A percentile compares a stretch with the other conserved stretches of the same genome.
These are phyloP conservation scores for Amaranthus cruentus DNA, from an alignment of 148 eudicot genomes.

Conservation along the genomic window DNA sequence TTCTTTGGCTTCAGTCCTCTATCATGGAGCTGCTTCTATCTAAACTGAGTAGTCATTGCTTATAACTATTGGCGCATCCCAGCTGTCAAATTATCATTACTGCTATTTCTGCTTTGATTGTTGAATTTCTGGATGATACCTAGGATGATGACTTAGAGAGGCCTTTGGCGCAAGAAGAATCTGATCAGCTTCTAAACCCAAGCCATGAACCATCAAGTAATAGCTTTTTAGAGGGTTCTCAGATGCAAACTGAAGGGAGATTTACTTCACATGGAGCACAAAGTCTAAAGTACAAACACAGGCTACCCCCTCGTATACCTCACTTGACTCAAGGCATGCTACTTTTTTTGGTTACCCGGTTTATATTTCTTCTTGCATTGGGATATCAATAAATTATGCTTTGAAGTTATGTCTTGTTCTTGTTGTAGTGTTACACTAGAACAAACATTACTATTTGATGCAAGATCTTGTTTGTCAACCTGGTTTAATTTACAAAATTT, in stretches of 20 bases:
- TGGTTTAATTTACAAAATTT: neutral
- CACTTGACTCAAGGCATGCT: conserved; percentile 57
- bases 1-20: neutral
- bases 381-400: neutral
- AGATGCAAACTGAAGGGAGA: conserved; percentile 37
- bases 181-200: conserved; percentile 29
- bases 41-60: neutral
- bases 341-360: conserved; percentile 7
- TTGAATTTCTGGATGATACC: conserved; percentile 12
- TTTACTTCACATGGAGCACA: conserved; percentile 35
- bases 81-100: neutral
- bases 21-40: neutral
- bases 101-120: neutral
- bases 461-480: neutral
- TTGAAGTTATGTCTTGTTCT: neutral
- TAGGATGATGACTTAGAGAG: conserved; percentile 85
- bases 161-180: conserved; percentile 72
- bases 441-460: neutral
- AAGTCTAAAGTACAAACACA: conserved; percentile 41
- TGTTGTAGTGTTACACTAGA: neutral
- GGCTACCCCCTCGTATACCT: conserved; percentile 39
- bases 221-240: conserved; percentile 30
- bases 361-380: conserved; percentile 2
- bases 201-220: conserved; percentile 35
- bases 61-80: neutral